Evolutionary conservation across 2,329 filamentous ascomycete species (phyloP).

Genomic region (Alternaria arborescens): DNA sequence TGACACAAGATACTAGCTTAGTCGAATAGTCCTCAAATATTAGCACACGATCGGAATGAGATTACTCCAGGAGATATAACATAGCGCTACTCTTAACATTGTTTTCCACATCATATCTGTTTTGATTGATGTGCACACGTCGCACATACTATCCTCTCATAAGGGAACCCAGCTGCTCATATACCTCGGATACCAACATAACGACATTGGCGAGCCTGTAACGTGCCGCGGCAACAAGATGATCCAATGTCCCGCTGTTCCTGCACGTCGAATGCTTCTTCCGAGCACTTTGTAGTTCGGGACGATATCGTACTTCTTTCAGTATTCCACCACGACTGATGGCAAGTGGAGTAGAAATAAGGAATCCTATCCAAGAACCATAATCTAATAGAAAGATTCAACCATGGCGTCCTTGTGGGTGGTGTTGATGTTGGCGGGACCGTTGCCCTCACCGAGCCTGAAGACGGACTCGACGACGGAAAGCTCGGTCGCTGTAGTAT

Average conservation of each 20-base stretch:
- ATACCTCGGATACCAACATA: background rate
- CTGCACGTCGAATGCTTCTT: background rate
- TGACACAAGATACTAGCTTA: background rate
- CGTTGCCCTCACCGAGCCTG: slow-evolving; percentile 84
- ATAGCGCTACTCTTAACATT: background rate
- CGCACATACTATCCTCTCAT: slow-evolving; percentile 1
- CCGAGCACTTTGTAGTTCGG: background rate
- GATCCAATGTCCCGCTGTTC: background rate
- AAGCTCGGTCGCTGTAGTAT: slow-evolving; percentile 96
- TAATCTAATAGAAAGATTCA: slow-evolving; percentile 90
- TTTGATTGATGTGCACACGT: background rate
- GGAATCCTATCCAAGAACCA: background rate
- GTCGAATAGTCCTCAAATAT: background rate
- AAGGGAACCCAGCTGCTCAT: background rate
- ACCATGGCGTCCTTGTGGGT: slow-evolving; percentile 98
- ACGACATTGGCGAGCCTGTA: background rate
- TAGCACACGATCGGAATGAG: background rate
- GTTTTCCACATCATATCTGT: slow-evolving; percentile 1
- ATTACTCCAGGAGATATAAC: background rate
- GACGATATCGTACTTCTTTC: background rate
- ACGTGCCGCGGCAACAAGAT: background rate
- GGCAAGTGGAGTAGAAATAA: background rate
- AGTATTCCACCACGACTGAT: background rate
- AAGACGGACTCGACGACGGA: slow-evolving; percentile 97
- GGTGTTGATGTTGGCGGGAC: slow-evolving; percentile 79